Evolutionary conservation across 768 basidiomycete species (phyloP).

Genomic region (Russula griseocarnosa): DNA sequence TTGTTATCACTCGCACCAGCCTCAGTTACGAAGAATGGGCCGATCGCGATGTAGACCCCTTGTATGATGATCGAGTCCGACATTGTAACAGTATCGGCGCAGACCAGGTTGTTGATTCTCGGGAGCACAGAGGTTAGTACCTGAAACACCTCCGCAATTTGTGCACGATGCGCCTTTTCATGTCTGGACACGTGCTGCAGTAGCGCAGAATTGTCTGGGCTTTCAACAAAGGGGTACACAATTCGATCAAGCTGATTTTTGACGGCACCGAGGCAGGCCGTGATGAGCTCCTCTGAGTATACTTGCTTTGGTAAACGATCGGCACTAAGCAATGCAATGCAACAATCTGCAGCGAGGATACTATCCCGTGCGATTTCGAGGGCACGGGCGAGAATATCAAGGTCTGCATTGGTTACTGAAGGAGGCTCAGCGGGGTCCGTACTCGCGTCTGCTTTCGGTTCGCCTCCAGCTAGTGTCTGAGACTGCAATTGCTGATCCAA

Average conservation of each 20-base stretch:
- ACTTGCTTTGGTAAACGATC: constrained; percentile 87
- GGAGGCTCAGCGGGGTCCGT: constrained; percentile 28
- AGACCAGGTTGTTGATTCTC: constrained; percentile 68
- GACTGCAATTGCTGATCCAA: constrained; percentile 44
- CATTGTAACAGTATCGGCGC: constrained; percentile 70
- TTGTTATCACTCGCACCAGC: constrained; percentile 51
- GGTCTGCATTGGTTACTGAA: constrained; percentile 44
- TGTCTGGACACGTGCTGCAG: constrained; percentile 49
- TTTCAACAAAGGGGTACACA: constrained; percentile 85
- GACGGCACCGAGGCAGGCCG: constrained; percentile 65
- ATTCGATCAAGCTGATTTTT: constrained; percentile 78
- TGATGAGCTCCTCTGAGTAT: constrained; percentile 92
- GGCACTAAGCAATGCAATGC: constrained; percentile 69
- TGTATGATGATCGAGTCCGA: constrained; percentile 90
- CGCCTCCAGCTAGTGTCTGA: constrained; percentile 39
- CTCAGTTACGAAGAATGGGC: constrained; percentile 90
- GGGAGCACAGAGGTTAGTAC: constrained; percentile 68
- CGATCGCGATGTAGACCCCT: constrained; percentile 88
- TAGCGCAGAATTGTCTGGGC: constrained; percentile 47
- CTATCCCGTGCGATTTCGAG: constrained; percentile 68
- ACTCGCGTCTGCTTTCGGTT: constrained; percentile 32
- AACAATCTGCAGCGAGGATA: constrained; percentile 79
- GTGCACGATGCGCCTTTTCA: constrained; percentile 40
- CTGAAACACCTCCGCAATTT: constrained; percentile 68
- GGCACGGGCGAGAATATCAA: constrained; percentile 48